Evolutionary conservation across 148 eudicot species (phyloP), one percentile per base, ranked within the genome.

Genomic region (Spergularia marina): DNA sequence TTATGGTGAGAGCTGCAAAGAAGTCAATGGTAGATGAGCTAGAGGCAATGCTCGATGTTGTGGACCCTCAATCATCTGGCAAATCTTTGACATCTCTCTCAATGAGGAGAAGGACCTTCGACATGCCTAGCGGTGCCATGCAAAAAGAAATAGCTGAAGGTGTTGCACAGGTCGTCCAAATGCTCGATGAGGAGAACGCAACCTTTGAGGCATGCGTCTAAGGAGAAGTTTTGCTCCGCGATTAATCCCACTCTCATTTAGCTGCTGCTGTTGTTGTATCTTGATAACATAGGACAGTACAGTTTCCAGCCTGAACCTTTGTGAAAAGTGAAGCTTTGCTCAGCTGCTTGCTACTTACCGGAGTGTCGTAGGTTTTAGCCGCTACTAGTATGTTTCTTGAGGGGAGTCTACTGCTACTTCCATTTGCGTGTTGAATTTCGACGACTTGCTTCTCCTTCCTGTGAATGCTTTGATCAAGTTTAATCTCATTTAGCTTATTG

Each of bases 31-130:
- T 90, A 77, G 98, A 94, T 65, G 98, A 94, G 83, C 82, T 94
- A 70, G 98, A 94, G 87, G 98, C 98, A 52, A 94, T 94, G 97
- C 97, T 94, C 14, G 97, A 94, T 53, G 98, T 89, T 59, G 91
- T 94, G 76, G 98, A 94, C 78, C 98, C 98, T 12, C 98, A 94
- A 65, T 89, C 97, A 53, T 25, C 56, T 9, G 89, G 87, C 56
- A 89, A 70, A 82, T 82, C 91, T 36, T 76, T 86, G 11, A 82
- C 89, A 59, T 83, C 91, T 36, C 77, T 86, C 12, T 83, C 89
- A 59, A 64, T 81, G 85, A 86, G 84, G 81, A 86, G 93, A 75
- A 89, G 97, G 81, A 91, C 91, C n/a, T 94, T 94, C 64, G 98
- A 94, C 78, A 88, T 94, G 98, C 98, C 98, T 13, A 90, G 89